phyloP scores from a whole-genome alignment of 306 rosid species.

The Coriaria nepalensis region DNA sequence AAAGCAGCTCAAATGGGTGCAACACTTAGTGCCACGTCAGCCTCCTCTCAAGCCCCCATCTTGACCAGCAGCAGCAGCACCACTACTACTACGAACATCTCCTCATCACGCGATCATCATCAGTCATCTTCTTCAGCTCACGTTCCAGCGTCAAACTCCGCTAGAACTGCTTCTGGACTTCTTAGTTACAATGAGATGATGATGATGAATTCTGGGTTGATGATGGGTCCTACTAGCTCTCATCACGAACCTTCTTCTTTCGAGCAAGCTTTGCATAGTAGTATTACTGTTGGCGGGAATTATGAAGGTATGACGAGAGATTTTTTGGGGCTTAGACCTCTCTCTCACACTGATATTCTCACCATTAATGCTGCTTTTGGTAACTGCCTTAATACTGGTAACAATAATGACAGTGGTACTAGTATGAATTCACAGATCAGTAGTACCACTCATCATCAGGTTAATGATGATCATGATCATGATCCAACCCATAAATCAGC shows the following conservation, averaged over 20 bases:
- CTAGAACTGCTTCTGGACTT: constrained; percentile 9
- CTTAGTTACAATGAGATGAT: constrained; percentile 41
- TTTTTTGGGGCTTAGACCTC: constrained; percentile 70
- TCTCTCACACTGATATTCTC: constrained; percentile 61
- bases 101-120: constrained; percentile 34
- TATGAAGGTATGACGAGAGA: constrained; percentile 70
- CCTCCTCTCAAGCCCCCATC: constrained; percentile 55
- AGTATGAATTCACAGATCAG: too few relatives aligned
- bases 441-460: too few relatives aligned
- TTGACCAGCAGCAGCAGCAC: constrained; percentile 13
- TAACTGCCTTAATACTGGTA: constrained; percentile 41
- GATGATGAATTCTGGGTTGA: not conserved
- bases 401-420: constrained; percentile 12
- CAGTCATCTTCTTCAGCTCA: not conserved
- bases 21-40: constrained; percentile 36
- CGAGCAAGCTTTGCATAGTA: constrained; percentile 43
- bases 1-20: constrained; percentile 97
- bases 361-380: constrained; percentile 53
- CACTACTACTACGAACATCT: constrained; percentile 18
- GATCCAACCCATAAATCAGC: too few relatives aligned
- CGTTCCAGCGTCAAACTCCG: not conserved
- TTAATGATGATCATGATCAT: too few relatives aligned
- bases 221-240: too few relatives aligned
- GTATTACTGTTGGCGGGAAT: constrained; percentile 9
- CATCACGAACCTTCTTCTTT: constrained; percentile 8